Conservation (phyloP, 2,329 filamentous ascomycete species). For the Ambrosiella xylebori region DNA sequence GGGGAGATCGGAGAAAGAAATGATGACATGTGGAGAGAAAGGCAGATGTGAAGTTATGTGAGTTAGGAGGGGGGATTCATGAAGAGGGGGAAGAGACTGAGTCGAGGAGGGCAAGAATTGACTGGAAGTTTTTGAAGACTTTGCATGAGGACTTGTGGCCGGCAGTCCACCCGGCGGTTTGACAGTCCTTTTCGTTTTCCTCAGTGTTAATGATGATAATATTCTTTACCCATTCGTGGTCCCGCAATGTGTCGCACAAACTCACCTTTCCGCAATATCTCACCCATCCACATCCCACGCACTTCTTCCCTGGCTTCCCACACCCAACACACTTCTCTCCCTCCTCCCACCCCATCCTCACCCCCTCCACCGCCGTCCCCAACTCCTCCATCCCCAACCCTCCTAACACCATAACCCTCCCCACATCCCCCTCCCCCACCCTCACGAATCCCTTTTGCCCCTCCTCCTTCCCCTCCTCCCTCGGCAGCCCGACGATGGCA, state of each 20-base stretch:
- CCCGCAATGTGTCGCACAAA: no score
- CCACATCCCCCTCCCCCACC: slow-evolving; percentile 20
- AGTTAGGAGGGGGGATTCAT: no score
- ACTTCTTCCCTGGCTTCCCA: slow-evolving; percentile 21
- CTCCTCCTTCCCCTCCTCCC: slow-evolving; percentile 16
- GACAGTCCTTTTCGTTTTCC: slow-evolving; percentile 12
- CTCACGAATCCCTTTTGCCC: slow-evolving; percentile 22
- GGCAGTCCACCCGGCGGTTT: slow-evolving; percentile 14
- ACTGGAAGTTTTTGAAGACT: slow-evolving; percentile 12
- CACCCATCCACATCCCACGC: slow-evolving; percentile 27
- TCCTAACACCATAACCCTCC: slow-evolving; percentile 21
- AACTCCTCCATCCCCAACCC: slow-evolving; percentile 15
- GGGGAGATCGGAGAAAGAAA: no score
- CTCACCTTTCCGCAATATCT: slow-evolving; percentile 31
- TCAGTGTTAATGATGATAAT: no score
- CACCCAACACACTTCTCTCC: slow-evolving; percentile 17
- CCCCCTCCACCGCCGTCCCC: slow-evolving; percentile 18
- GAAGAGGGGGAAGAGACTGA: no score
- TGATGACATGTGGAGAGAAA: no score
- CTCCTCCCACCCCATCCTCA: slow-evolving; percentile 9
- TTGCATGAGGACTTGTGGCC: slow-evolving; percentile 15
- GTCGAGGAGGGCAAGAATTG: neutral
- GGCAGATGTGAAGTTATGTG: no score
- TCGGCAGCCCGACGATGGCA: slow-evolving; percentile 18
- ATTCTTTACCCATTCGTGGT: no score